Base-by-base conservation (phyloP, 129 eudicot genomes). In the Pittosporum tobira region DNA sequence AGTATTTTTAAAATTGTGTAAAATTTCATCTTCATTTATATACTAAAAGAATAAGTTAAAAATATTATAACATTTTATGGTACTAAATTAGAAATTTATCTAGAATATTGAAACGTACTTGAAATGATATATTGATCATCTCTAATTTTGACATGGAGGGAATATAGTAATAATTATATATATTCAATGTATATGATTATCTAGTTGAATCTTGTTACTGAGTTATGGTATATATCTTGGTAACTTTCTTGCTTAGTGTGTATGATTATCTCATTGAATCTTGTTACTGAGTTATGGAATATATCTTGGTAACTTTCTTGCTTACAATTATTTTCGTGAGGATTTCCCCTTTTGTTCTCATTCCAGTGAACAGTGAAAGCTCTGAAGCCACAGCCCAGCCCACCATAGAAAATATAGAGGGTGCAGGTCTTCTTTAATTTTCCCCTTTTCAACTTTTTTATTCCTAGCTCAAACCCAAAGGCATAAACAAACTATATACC, bases 401-500 rank as follows among this genome's bases (percentile, higher is more conserved):
- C 76, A 71, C 76, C 74, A 69, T 28, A 11, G 66, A 74, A 67
- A 67, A 70, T 66, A 73, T 77, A 46, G 73, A 73, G 69, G 67
- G 63, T 70, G 18, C 22, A 19, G n/a, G 46, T 67, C 71, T 66
- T 81, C 54, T 62, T 74, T n/a, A n/a, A n/a, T n/a, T 68, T 64
- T 54, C 68, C 49, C 45, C 54, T 38, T 62, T 67, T 34, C 4
- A 59, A 14, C 73, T 67, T 81, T 81, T 9, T 44, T 63, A 61
- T 77, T 77, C 88, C 75, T 73, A 76, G 73, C 73, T 78, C 60
- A 70, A 56, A 65, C 62, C 57, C 37, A 67, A 70, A 73, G 66
- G 67, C 74, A 53, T 27, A 53, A 53, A 12, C 42, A 40, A n/a
- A n/a, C n/a, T 27, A 53, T 54, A 54, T 54, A 6, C 59, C 25